Conservation (phyloP, 176 grass and related monocot species). For the Oryza meridionalis region DNA sequence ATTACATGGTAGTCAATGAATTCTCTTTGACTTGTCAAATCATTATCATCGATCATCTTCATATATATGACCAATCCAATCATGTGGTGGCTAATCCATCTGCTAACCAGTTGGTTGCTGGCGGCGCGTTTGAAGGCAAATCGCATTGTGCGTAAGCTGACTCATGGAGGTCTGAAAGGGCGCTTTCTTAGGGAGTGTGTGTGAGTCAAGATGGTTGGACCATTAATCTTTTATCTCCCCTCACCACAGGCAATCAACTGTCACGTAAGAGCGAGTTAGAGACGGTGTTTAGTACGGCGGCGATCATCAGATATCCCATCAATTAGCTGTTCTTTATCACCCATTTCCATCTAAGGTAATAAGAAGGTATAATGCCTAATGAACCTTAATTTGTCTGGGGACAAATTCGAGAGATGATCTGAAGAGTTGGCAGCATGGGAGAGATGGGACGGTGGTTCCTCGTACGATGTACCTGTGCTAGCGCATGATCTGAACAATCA, state of each 20-base stretch:
- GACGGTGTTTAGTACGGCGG: not conserved
- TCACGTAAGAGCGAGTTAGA: too few relatives aligned
- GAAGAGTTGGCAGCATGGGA: too few relatives aligned
- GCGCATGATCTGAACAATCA: too few relatives aligned
- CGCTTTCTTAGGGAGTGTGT: not conserved
- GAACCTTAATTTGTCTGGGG: too few relatives aligned
- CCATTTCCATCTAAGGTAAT: too few relatives aligned
- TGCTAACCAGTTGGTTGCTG: not conserved
- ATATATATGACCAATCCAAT: not conserved
- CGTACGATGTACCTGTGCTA: too few relatives aligned
- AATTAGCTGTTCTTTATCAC: too few relatives aligned
- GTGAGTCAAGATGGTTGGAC: not conserved
- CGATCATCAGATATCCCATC: too few relatives aligned
- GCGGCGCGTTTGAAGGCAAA: not conserved
- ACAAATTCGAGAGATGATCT: too few relatives aligned
- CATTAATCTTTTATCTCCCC: not conserved
- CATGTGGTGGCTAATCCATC: not conserved
- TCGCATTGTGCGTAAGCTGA: not conserved
- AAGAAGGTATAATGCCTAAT: too few relatives aligned
- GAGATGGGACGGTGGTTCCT: too few relatives aligned
- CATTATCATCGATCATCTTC: not conserved
- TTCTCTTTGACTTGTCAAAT: not conserved
- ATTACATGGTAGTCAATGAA: not conserved
- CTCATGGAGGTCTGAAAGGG: not conserved
- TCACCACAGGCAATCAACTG: not conserved